Conservation (phyloP, 345 rosid genomes). For the Toxicodendron radicans region DNA sequence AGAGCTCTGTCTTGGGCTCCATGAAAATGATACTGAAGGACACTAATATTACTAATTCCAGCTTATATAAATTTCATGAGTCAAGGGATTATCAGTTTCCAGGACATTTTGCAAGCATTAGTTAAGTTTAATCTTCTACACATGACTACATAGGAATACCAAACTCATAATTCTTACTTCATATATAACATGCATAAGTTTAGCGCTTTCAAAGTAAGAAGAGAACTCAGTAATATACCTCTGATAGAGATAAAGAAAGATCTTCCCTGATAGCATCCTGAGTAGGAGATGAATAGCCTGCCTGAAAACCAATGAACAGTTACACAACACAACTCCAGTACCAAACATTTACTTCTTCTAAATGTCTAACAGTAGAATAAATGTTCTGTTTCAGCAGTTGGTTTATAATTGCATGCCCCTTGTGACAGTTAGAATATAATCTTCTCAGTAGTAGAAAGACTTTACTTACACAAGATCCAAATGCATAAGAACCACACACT, state of each 20-base stretch:
- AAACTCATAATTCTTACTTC: background rate
- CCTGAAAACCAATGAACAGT: constrained; percentile 44
- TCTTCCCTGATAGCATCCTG: constrained; percentile 78
- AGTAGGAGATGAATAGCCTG: constrained; percentile 87
- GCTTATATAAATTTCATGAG: background rate
- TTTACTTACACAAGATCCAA: constrained; percentile 79
- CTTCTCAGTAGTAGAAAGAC: background rate
- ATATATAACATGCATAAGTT: too few species aligned
- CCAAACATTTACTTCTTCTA: background rate
- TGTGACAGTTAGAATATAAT: too few species aligned
- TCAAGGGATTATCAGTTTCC: background rate
- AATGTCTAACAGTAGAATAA: background rate
- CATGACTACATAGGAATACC: background rate
- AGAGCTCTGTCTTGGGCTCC: background rate
- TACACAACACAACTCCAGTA: background rate
- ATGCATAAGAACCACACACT: constrained; percentile 78
- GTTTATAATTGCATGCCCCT: background rate
- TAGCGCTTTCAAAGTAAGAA: background rate
- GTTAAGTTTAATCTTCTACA: background rate
- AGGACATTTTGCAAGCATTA: background rate
- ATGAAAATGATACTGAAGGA: background rate
- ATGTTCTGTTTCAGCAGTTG: constrained; percentile 3
- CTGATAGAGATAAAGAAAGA: constrained; percentile 58
- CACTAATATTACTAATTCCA: background rate
- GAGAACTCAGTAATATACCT: constrained; percentile 36